Evolutionary conservation across 2,329 filamentous ascomycete species (phyloP), one percentile per base, ranked within the genome.

Genomic region (Pestalotiopsis sp.): DNA sequence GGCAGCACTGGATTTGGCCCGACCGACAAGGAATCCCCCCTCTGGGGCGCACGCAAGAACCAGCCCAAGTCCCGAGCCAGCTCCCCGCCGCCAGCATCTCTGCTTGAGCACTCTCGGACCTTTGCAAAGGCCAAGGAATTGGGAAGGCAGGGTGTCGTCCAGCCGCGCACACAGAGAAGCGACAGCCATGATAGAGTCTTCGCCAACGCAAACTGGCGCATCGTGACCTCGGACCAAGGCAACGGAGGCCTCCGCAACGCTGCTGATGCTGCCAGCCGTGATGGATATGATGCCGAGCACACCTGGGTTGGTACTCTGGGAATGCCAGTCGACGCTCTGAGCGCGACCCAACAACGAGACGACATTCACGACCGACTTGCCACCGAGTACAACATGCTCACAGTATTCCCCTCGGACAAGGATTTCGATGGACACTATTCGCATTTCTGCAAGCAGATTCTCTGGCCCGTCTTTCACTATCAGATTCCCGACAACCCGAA

Each of bases 401-500:
- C 92, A 2, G 94, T 98, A 41, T 97, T 92, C 79, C 92, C 93
- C 79, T 92, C 90, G 70, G 95, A 98, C 82, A 94, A 92, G 77
- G 95, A 98, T 80, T 94, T 98, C 77, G 92, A 98, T 76, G 94
- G 95, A 1, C 95, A 97, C 81, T 98, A 98, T 77, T 90, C 92
- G 13, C 95, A 98, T 81, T 98, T 96, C 79, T 98, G 95, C 90
- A 98, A 98, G 83, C 94, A 95, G 77, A 97, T 98, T 67, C 86
- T 98, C 6, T 98, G 95, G 95, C 95, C 95, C 1, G 95, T 98
- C 70, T 97, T 98, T 80, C 95, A 98, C 81, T 98, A 98, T 80
- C 95, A 98, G 80, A 97, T 98, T 69, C 96, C 95, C 0, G 96
- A 98, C 78, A 97, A 97, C 77, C 95, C 95, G 31, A 97, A 97